Percentiles rank a stretch among this genome's conserved stretches.
Conservation (phyloP, 768 basidiomycete genomes). For the Trichaptum fuscoviolaceum region DNA sequence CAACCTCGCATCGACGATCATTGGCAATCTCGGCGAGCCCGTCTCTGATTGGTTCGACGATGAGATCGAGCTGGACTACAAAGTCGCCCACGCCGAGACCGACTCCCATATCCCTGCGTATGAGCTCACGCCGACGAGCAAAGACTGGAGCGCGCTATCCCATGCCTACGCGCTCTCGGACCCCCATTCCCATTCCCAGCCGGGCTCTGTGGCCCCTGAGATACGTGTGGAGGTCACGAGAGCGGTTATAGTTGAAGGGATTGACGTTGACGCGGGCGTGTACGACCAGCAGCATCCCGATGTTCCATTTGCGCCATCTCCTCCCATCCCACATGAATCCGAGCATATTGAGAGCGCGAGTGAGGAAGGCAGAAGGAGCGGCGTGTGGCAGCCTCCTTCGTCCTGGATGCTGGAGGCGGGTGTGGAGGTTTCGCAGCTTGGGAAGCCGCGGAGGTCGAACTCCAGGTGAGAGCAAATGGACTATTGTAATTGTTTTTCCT, state of each 20-base stretch:
- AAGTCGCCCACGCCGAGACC: not conserved
- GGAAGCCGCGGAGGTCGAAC: not conserved
- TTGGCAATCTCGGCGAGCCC: conserved; percentile 19
- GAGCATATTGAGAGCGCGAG: not conserved
- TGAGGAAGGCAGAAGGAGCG: not conserved
- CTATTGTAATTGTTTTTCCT: not conserved
- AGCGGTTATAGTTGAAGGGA: not conserved
- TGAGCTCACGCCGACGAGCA: not conserved
- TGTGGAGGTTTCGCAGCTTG: not conserved
- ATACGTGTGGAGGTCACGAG: not conserved
- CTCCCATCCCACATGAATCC: not conserved
- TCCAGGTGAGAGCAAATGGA: not conserved
- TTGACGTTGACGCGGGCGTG: not conserved
- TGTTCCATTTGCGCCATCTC: not conserved
- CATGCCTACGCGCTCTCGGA: not conserved
- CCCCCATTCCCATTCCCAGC: not conserved
- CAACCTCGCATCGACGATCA: conserved; percentile 14
- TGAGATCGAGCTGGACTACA: not conserved
- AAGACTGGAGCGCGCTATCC: not conserved
- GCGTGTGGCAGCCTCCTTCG: not conserved
- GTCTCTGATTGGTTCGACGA: conserved; percentile 6
- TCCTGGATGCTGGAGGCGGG: not conserved
- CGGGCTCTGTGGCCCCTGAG: not conserved
- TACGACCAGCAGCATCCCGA: not conserved
- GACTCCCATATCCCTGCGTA: not conserved